A percentile compares a stretch with the other conserved stretches of the same genome.
Conservation (phyloP, 2,329 filamentous ascomycete species). For the Parascedosporium putredinis region DNA sequence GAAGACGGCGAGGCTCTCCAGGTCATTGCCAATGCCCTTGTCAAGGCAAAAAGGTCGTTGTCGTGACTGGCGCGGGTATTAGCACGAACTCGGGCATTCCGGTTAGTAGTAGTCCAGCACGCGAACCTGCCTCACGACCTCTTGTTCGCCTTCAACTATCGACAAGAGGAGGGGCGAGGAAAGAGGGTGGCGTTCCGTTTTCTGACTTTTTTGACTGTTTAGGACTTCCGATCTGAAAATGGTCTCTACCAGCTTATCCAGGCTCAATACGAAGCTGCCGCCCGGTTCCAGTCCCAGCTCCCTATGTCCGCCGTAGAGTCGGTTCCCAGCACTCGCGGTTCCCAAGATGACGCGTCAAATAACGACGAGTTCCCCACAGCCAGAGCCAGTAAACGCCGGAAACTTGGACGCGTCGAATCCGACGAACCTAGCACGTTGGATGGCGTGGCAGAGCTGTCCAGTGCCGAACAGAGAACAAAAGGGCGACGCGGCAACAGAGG, state of each 20-base stretch:
- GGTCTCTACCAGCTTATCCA: conserved; percentile 65
- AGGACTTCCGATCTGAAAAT: conserved; percentile 65
- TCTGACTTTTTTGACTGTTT: too few species aligned
- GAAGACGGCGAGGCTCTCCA: conserved; percentile 46
- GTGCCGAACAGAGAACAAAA: conserved; percentile 4
- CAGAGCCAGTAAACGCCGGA: conserved; percentile 11
- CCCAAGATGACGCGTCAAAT: neutral
- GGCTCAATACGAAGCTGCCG: conserved; percentile 49
- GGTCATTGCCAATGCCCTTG: conserved; percentile 52
- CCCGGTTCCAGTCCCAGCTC: conserved; percentile 14
- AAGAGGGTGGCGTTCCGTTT: too few species aligned
- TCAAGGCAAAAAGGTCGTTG: conserved; percentile 57
- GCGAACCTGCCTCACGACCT: neutral
- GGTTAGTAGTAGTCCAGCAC: too few species aligned
- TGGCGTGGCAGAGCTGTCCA: neutral
- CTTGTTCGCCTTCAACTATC: neutral
- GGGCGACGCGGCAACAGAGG: neutral
- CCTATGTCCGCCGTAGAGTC: neutral
- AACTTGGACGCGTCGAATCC: conserved; percentile 2
- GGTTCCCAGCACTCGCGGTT: conserved; percentile 6
- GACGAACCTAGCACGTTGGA: neutral
- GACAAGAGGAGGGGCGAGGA: too few species aligned
- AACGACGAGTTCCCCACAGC: conserved; percentile 3
- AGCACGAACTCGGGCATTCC: conserved; percentile 69
- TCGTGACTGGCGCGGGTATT: conserved; percentile 64